These are phyloP conservation scores for Aspergillus sp. DNA, from an alignment of 2,329 filamentous ascomycete species.

Conservation along the genomic window DNA sequence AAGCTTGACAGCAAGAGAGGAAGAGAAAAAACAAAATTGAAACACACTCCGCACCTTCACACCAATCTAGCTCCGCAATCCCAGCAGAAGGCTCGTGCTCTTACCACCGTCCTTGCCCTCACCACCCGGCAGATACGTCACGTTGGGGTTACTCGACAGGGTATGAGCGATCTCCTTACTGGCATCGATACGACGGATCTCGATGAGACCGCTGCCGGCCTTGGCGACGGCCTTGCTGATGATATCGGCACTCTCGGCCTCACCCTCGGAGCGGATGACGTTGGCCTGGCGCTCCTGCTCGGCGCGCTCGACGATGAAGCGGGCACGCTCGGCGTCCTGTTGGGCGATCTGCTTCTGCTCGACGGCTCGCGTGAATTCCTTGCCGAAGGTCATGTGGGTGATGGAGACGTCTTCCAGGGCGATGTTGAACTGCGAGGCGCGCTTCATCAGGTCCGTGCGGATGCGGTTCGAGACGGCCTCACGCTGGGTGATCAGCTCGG, in stretches of 20 bases:
- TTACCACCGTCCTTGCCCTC: slow-evolving; percentile 58
- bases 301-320: slow-evolving; percentile 97
- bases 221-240: slow-evolving; percentile 93
- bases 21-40: neutral
- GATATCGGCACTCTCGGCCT: slow-evolving; percentile 93
- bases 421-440: slow-evolving; percentile 97
- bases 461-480: slow-evolving; percentile 96
- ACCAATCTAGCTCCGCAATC: slow-evolving; percentile 55
- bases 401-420: slow-evolving; percentile 98
- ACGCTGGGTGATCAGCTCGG: slow-evolving; percentile 97
- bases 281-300: slow-evolving; percentile 99
- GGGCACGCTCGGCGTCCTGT: slow-evolving; percentile 94
- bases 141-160: slow-evolving; percentile 85
- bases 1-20: neutral
- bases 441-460: slow-evolving; percentile 84
- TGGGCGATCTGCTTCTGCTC: slow-evolving; percentile 99
- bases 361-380: slow-evolving; percentile 97
- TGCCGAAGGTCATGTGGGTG: slow-evolving; percentile 99
- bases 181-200: slow-evolving; percentile 96
- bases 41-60: neutral
- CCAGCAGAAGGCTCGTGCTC: slow-evolving; percentile 66
- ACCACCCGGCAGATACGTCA: slow-evolving; percentile 86
- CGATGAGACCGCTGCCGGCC: slow-evolving; percentile 86
- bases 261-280: slow-evolving; percentile 96
- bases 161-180: slow-evolving; percentile 93